These are phyloP conservation scores for Rhodotorula glutinis DNA, from an alignment of 1,284 basidiomycete genomes.

Conservation along the genomic window DNA sequence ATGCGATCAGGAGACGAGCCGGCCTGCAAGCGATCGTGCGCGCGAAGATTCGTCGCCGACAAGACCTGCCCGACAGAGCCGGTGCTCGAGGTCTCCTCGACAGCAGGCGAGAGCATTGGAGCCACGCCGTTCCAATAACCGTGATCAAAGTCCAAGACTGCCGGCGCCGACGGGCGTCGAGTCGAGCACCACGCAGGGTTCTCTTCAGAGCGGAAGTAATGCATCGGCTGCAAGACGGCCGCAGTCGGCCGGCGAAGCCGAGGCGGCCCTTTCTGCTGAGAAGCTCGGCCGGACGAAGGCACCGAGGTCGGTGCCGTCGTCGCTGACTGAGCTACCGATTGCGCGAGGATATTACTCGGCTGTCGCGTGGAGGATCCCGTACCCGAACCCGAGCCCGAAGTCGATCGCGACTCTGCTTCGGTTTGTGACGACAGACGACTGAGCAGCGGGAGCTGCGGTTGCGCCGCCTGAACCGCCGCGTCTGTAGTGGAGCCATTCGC, in stretches of 20 bases:
- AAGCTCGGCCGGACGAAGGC: not conserved
- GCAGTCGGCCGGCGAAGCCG: slow-evolving; percentile 7
- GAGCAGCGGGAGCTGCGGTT: not conserved
- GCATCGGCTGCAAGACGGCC: slow-evolving; percentile 21
- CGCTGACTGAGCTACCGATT: slow-evolving; percentile 5
- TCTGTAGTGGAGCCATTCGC: not conserved
- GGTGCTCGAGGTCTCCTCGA: not conserved
- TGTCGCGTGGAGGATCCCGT: slow-evolving; percentile 1
- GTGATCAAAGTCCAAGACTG: no score
- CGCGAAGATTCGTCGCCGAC: slow-evolving; percentile 4
- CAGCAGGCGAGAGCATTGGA: no score
- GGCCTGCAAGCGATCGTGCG: not conserved
- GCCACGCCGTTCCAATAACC: no score
- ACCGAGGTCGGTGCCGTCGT: slow-evolving; percentile 6
- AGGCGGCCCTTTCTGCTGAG: not conserved
- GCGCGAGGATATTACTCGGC: not conserved
- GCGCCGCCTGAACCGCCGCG: not conserved
- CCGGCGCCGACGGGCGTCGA: not conserved
- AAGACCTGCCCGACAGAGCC: not conserved
- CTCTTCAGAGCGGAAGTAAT: slow-evolving; percentile 1
- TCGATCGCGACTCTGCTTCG: not conserved
- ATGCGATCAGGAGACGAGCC: not conserved
- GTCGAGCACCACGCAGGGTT: not conserved
- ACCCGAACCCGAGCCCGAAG: slow-evolving; percentile 5
- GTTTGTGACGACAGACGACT: not conserved